Conservation (phyloP, 768 basidiomycete species). For the Lactarius indigo region DNA sequence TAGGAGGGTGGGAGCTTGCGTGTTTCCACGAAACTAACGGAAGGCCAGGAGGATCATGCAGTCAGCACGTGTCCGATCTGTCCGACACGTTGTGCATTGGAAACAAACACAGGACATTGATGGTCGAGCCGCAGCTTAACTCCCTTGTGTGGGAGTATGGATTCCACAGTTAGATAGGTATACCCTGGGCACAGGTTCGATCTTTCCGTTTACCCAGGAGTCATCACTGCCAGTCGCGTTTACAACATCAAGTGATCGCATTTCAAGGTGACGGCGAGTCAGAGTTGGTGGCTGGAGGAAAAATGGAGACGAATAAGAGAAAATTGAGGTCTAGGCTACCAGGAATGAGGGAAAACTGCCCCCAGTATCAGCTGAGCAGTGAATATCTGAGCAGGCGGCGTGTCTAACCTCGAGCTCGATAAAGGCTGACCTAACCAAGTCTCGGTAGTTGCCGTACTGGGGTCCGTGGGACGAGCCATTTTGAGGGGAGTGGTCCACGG, state of each 20-base stretch:
- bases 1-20: not conserved
- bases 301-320: not conserved
- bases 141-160: not conserved
- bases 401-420: too few species aligned
- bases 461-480: not conserved
- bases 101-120: not conserved
- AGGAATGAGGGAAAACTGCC: not conserved
- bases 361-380: not conserved
- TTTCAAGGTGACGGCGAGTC: conserved; percentile 2
- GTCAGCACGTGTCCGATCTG: conserved; percentile 11
- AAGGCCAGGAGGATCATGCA: not conserved
- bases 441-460: not conserved
- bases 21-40: not conserved
- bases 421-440: too few species aligned
- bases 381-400: not conserved
- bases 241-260: not conserved
- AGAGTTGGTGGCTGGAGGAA: not conserved
- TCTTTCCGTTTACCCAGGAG: conserved; percentile 5
- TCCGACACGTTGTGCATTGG: not conserved
- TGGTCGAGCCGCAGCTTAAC: not conserved
- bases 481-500: not conserved
- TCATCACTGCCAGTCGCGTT: not conserved
- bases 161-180: not conserved
- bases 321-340: not conserved
- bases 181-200: not conserved